phyloP scores from a whole-genome alignment of 352 stramenopile species.

The Pythium myriotylum region DNA sequence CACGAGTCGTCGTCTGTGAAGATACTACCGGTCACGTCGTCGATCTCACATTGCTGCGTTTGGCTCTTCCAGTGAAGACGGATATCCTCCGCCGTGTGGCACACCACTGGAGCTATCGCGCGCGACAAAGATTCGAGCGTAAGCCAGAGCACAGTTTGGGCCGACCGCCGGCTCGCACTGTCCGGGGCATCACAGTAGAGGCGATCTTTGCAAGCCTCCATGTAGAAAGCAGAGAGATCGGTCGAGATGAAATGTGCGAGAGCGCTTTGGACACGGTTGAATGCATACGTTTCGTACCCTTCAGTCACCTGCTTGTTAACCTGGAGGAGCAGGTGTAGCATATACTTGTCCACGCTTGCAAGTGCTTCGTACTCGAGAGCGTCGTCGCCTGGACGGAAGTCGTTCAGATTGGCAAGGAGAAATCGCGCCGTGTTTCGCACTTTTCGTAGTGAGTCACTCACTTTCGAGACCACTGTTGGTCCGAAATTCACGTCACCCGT shows the following conservation, averaged over 20 bases:
- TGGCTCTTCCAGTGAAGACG: constrained; percentile 85
- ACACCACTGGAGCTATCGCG: constrained; percentile 89
- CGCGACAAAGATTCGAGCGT: constrained; percentile 65
- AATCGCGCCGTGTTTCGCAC: constrained; percentile 98
- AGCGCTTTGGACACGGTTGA: constrained; percentile 92
- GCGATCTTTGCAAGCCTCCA: constrained; percentile 97
- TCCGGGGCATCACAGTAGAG: constrained; percentile 95
- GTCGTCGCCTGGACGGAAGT: constrained; percentile 89
- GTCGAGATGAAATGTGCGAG: constrained; percentile 92
- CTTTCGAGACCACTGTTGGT: constrained; percentile 88
- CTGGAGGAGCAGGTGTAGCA: constrained; percentile 90
- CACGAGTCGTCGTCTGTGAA: constrained; percentile 68
- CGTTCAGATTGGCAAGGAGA: constrained; percentile 95
- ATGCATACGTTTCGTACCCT: constrained; percentile 85
- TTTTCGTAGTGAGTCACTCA: constrained; percentile 79
- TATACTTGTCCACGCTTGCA: constrained; percentile 94
- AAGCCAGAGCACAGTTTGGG: constrained; percentile 89
- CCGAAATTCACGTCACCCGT: constrained; percentile 95
- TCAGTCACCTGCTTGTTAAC: constrained; percentile 87
- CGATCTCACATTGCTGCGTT: constrained; percentile 42
- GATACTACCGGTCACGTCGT: constrained; percentile 67
- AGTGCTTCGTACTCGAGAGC: constrained; percentile 89
- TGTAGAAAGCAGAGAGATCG: constrained; percentile 98
- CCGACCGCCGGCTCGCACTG: constrained; percentile 72
- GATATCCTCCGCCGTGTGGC: constrained; percentile 97